Conservation (phyloP, 23 red algal species). For the Gracilaria domingensis region DNA sequence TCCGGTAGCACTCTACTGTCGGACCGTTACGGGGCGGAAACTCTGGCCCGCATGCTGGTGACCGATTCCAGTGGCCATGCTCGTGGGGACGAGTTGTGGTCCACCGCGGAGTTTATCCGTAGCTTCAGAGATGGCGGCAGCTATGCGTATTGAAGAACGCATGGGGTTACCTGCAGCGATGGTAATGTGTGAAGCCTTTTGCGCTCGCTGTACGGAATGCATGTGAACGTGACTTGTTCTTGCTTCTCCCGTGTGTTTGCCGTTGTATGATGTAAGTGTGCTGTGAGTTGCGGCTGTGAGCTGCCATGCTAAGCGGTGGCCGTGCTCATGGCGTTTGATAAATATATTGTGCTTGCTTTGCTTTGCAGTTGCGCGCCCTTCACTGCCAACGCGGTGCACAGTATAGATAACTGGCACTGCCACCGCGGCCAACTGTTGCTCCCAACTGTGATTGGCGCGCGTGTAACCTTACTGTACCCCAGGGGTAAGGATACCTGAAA, state of each 20-base stretch:
- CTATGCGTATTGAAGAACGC: not conserved
- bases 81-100: not conserved
- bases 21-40: constrained; percentile 14
- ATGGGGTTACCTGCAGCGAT: not conserved
- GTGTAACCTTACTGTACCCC: too few species aligned
- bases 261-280: not conserved
- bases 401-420: too few species aligned
- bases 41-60: constrained; percentile 51
- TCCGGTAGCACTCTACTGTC: constrained; percentile 4
- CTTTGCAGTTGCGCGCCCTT: too few species aligned
- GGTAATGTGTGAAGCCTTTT: not conserved
- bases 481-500: too few species aligned
- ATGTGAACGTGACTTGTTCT: too few species aligned
- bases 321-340: too few species aligned
- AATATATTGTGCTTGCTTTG: too few species aligned
- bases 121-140: constrained; percentile 19
- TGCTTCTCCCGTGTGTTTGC: not conserved
- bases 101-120: constrained; percentile 11
- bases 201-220: too few species aligned
- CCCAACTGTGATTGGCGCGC: too few species aligned
- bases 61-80: constrained; percentile 39
- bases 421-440: too few species aligned
- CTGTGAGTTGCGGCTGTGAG: not conserved
- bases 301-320: not conserved
- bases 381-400: too few species aligned